Conservation (phyloP, 2,329 filamentous ascomycete genomes). For the Septoria petroselini region DNA sequence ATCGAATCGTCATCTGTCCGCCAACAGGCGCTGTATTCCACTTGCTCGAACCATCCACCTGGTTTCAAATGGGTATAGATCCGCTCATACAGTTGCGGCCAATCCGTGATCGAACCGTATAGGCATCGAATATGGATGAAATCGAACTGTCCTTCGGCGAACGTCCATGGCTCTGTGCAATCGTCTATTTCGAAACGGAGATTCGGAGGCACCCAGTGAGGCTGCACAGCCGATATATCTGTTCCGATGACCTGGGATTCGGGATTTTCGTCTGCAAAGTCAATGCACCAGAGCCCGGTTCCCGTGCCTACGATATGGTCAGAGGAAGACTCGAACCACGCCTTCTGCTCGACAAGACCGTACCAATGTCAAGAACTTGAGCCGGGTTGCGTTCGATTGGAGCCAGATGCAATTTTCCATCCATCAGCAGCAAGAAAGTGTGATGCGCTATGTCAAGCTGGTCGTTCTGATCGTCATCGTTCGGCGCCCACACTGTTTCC, state of each 20-base stretch:
- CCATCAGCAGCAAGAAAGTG: constrained; percentile 38
- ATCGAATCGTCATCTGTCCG: constrained; percentile 30
- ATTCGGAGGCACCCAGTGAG: constrained; percentile 36
- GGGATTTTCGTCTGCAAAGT: constrained; percentile 34
- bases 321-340: too few relatives aligned
- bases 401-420: constrained; percentile 39
- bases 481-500: constrained; percentile 38
- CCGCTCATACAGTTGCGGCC: constrained; percentile 28
- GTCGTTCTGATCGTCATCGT: constrained; percentile 31
- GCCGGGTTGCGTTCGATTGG: constrained; percentile 35
- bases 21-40: constrained; percentile 29
- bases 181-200: constrained; percentile 47
- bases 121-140: constrained; percentile 48
- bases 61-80: constrained; percentile 11
- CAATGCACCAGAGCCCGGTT: constrained; percentile 43
- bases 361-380: constrained; percentile 46
- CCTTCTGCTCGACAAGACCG: constrained; percentile 42
- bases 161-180: constrained; percentile 41
- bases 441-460: constrained; percentile 46
- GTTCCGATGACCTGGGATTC: constrained; percentile 38
- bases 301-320: constrained; percentile 40
- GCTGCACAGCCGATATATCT: constrained; percentile 39
- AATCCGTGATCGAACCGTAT: constrained; percentile 48
- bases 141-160: constrained; percentile 40
- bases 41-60: constrained; percentile 17